Base-by-base conservation (phyloP, 2,329 filamentous ascomycete species). In the Ceratocystis destructans region DNA sequence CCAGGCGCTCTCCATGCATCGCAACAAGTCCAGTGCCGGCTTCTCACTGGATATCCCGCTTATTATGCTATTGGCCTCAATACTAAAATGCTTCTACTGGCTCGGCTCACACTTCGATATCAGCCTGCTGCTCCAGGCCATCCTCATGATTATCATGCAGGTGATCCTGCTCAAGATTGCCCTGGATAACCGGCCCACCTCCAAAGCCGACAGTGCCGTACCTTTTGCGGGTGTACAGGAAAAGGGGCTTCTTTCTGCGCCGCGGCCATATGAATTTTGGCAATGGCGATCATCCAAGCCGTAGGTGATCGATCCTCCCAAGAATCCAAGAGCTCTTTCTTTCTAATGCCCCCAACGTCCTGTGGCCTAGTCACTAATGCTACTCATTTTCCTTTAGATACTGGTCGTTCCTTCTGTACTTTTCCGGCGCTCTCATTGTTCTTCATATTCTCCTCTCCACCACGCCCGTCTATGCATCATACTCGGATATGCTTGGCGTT, bases 221-320 rank as follows among this genome's bases (percentile, higher is more conserved):
- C 88, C 89, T 12, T 91, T 92, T 73, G 78, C 82, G 1, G 65
- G 68, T 28, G 63, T 28, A 72, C 5, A 72, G 72, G 68, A 71
- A 71, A 65, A 65, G 50, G 37, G 63, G 8, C 72, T 72, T n/a
- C 59, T 61, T 63, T 75, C 74, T 67, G 75, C 75, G 57, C 79
- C 78, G 68, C 79, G 89, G 28, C 89, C 89, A 0, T 92, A 86
- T 73, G 82, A 85, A 71, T 93, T 93, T 74, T 93, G 89, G 89
- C 88, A 89, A 75, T 93, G 89, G 89, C 81, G 84, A 66, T 83
- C 83, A 22, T 80, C 85, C 5, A 85, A 85, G 71, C 87, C 88
- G 77, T 87, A 73, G 68, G 82, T 79, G 45, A n/a, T 10, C 1
- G 45, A n/a, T 10, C 1, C 28, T 5, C 17, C 15, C 5, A 22